Percentiles rank a stretch among this genome's conserved stretches.
phyloP scores from a whole-genome alignment of 2,329 filamentous ascomycete genomes.

The Ophiocordyceps robertsii region DNA sequence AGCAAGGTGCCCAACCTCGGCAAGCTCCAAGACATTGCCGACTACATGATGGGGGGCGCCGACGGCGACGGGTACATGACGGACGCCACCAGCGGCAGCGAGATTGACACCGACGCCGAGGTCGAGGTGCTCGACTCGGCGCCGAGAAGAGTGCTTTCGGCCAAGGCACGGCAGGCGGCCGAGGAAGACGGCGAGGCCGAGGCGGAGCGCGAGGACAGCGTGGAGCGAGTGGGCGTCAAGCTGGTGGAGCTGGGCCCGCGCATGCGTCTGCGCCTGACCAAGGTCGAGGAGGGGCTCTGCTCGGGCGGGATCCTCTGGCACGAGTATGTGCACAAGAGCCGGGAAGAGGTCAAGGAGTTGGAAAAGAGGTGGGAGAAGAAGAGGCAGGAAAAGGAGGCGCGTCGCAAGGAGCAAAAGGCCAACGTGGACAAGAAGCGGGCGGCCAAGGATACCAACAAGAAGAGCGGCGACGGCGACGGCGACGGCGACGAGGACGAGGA shows the following conservation, averaged over 20 bases:
- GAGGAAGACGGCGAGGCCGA: slow-evolving; percentile 26
- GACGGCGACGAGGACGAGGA: slow-evolving; percentile 25
- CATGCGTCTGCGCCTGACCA: slow-evolving; percentile 78
- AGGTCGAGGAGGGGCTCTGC: slow-evolving; percentile 91
- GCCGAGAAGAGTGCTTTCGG: slow-evolving; percentile 47
- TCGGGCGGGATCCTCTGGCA: slow-evolving; percentile 94
- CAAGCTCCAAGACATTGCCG: slow-evolving; percentile 82
- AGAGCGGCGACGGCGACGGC: slow-evolving; percentile 19
- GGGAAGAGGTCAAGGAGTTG: slow-evolving; percentile 61
- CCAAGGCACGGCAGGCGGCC: slow-evolving; percentile 30
- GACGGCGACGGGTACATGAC: slow-evolving; percentile 70
- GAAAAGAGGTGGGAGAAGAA: slow-evolving; percentile 74
- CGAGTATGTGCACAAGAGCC: slow-evolving; percentile 78
- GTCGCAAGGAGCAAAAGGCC: slow-evolving; percentile 71
- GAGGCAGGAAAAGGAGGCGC: slow-evolving; percentile 66
- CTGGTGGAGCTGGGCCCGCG: slow-evolving; percentile 84
- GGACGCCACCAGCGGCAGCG: slow-evolving; percentile 73
- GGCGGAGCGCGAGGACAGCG: slow-evolving; percentile 36
- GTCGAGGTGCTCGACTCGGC: slow-evolving; percentile 67
- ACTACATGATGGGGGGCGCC: slow-evolving; percentile 81
- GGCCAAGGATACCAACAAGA: slow-evolving; percentile 26
- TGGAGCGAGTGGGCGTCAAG: slow-evolving; percentile 81
- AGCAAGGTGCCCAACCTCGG: slow-evolving; percentile 73
- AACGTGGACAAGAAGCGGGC: slow-evolving; percentile 78
- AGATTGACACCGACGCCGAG: slow-evolving; percentile 88